Base-by-base conservation (phyloP, 2,329 filamentous ascomycete species). In the Calonectria ilicicola region DNA sequence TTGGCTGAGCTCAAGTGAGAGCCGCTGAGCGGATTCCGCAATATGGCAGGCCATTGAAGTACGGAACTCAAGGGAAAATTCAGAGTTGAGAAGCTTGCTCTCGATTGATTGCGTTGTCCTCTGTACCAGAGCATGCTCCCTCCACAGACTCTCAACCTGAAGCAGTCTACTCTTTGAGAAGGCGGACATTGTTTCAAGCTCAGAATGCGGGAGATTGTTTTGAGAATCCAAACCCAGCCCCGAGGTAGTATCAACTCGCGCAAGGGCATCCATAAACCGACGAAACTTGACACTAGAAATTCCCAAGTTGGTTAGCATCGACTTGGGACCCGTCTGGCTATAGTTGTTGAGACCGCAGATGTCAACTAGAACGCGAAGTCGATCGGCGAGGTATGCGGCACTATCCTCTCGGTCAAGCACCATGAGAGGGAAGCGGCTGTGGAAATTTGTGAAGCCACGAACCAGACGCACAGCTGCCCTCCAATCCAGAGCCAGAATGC, bases 401-500 rank as follows among this genome's bases (percentile, higher is more conserved):
- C 72, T 75, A 3, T 71, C 62, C 21, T 80, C 74, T 26, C 72
- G 76, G n/a, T 65, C 69, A 14, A 76, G 70, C 12, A 85, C 67
- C 62, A 81, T 69, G 5, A 60, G 56, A 17, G 76, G 72, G 77
- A 82, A 83, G 6, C 77, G 78, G 19, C 83, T 63, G 2, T 73
- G 58, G 23, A 73, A 76, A 6, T 75, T 47, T 12, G 78, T 72
- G 47, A 85, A 77, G 6, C 80, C 81, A 23, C 78, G 78, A 7
- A 84, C 74, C 44, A 85, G 65, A 15, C 74, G 74, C n/a, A 82
- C 74, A 1, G 82, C 80, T 27, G 80, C 82, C 63, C 72, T 80
- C 83, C 83, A 85, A 72, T 89, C 87, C 21, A 88, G 75, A 3
- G 81, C 79, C 47, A 81, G 77, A 12, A 88, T 81, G 69, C 86